Conservation (phyloP, 2,329 filamentous ascomycete species). For the Aspergillus sojae region DNA sequence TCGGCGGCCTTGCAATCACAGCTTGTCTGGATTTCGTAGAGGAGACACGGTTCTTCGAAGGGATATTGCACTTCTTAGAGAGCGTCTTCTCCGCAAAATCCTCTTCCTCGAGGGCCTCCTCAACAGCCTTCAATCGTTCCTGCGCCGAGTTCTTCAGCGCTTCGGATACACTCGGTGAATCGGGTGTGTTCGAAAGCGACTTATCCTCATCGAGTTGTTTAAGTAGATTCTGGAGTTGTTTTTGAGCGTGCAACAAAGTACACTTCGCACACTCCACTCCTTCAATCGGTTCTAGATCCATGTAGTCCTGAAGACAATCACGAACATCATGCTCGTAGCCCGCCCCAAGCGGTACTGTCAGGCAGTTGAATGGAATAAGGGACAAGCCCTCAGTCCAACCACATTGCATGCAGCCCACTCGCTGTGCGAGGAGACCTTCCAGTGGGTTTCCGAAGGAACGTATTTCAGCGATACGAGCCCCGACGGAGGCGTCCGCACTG, state of each 20-base stretch:
- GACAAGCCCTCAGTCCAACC: slow-evolving; percentile 85
- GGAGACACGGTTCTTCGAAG: slow-evolving; percentile 67
- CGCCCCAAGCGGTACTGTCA: slow-evolving; percentile 79
- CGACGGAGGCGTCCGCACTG: slow-evolving; percentile 18
- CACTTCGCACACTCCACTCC: slow-evolving; percentile 92
- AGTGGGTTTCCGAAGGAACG: slow-evolving; percentile 69
- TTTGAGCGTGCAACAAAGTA: slow-evolving; percentile 67
- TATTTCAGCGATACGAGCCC: slow-evolving; percentile 18
- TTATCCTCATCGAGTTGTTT: slow-evolving; percentile 43
- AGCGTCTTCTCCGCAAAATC: slow-evolving; percentile 74
- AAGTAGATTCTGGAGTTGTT: slow-evolving; percentile 54
- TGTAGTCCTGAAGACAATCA: slow-evolving; percentile 82
- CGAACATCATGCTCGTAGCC: slow-evolving; percentile 70
- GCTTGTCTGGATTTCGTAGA: slow-evolving; percentile 89
- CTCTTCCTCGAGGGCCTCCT: slow-evolving; percentile 73
- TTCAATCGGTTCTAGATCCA: slow-evolving; percentile 79
- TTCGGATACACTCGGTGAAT: slow-evolving; percentile 32
- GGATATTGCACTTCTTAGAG: slow-evolving; percentile 65
- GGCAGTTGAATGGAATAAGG: slow-evolving; percentile 89
- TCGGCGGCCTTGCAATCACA: slow-evolving; percentile 79
- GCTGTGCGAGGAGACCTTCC: slow-evolving; percentile 83
- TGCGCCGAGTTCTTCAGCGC: slow-evolving; percentile 46
- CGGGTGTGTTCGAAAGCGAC: slow-evolving; percentile 20
- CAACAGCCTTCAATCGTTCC: slow-evolving; percentile 65
- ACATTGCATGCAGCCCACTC: slow-evolving; percentile 83